Percentiles rank a stretch among this genome's conserved stretches.
Evolutionary conservation across 495 filamentous ascomycete genomes (phyloP).

Genomic region (Amphirosellinia nigrospora): DNA sequence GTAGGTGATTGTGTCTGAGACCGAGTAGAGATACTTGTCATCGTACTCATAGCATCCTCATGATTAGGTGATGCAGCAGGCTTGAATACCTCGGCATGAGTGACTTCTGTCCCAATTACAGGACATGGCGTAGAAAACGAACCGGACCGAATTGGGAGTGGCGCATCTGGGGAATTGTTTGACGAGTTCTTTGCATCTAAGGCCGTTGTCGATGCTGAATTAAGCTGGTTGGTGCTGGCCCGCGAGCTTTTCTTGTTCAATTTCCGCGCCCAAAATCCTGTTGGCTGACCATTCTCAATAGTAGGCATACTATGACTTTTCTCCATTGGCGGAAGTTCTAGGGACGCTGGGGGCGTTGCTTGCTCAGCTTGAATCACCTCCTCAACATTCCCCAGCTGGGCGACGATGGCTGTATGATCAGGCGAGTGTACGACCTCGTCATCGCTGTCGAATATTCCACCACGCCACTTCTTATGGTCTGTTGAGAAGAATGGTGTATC

Average conservation of each 20-base stretch:
- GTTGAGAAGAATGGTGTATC: slow-evolving; percentile 90
- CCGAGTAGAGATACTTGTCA: slow-evolving; percentile 69
- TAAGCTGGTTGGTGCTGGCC: slow-evolving; percentile 26
- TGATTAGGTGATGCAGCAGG: slow-evolving; percentile 50
- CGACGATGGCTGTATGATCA: slow-evolving; percentile 54
- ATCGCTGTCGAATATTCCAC: slow-evolving; percentile 84
- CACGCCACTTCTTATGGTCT: slow-evolving; percentile 74
- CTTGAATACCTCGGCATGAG: slow-evolving; percentile 41
- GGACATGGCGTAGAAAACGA: slow-evolving; percentile 59
- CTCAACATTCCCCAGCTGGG: slow-evolving; percentile 63
- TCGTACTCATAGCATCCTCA: slow-evolving; percentile 63
- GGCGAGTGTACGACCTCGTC: slow-evolving; percentile 41
- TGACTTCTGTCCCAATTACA: slow-evolving; percentile 37
- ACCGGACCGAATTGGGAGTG: slow-evolving; percentile 52
- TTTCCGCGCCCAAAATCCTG: slow-evolving; percentile 50
- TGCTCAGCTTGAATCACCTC: slow-evolving; percentile 52
- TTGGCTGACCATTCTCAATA: slow-evolving; percentile 37
- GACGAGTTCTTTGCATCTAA: slow-evolving; percentile 43
- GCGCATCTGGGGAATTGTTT: slow-evolving; percentile 33
- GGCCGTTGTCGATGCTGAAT: slow-evolving; percentile 46
- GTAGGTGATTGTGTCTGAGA: slow-evolving; percentile 64
- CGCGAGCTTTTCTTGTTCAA: slow-evolving; percentile 42
- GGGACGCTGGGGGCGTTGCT: slow-evolving; percentile 33
- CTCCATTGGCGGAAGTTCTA: slow-evolving; percentile 56
- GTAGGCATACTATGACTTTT: slow-evolving; percentile 64